Conservation (phyloP, 306 rosid genomes). For the Betula pendula region DNA sequence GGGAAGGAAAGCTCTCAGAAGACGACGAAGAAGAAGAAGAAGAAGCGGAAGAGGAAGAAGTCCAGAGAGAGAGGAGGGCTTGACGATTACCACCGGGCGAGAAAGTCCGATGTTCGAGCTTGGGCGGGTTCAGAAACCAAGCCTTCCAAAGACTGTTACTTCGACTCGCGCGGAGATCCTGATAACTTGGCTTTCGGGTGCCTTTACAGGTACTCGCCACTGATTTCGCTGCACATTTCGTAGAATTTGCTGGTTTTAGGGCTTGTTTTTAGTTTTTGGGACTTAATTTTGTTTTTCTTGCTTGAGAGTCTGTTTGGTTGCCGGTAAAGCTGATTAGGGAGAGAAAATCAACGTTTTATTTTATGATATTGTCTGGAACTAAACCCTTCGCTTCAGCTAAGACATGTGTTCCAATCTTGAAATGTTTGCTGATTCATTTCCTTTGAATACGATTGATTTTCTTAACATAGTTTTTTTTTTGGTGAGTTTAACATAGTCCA, state of each 20-base stretch:
- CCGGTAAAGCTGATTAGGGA: no score
- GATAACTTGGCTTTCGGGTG: constrained; percentile 78
- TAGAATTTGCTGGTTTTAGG: background rate
- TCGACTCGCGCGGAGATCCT: constrained; percentile 76
- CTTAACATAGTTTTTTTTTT: no score
- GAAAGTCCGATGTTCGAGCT: constrained; percentile 70
- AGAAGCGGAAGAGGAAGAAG: constrained; percentile 51
- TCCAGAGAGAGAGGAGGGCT: constrained; percentile 42
- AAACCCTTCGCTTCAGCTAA: no score
- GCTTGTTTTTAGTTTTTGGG: background rate
- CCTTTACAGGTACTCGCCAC: constrained; percentile 56
- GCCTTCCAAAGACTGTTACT: constrained; percentile 65
- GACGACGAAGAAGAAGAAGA: constrained; percentile 49
- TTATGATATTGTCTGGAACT: no score
- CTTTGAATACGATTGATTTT: background rate
- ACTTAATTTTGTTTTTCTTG: background rate
- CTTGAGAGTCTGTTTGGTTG: background rate
- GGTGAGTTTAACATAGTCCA: no score
- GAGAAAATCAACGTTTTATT: background rate
- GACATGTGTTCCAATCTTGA: no score
- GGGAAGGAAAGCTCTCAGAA: constrained; percentile 30
- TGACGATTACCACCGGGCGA: constrained; percentile 49
- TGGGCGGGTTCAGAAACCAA: constrained; percentile 68
- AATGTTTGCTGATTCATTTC: background rate
- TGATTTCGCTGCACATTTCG: background rate